Conservation (phyloP, 2,329 filamentous ascomycete genomes). For the Teratosphaeria destructans region DNA sequence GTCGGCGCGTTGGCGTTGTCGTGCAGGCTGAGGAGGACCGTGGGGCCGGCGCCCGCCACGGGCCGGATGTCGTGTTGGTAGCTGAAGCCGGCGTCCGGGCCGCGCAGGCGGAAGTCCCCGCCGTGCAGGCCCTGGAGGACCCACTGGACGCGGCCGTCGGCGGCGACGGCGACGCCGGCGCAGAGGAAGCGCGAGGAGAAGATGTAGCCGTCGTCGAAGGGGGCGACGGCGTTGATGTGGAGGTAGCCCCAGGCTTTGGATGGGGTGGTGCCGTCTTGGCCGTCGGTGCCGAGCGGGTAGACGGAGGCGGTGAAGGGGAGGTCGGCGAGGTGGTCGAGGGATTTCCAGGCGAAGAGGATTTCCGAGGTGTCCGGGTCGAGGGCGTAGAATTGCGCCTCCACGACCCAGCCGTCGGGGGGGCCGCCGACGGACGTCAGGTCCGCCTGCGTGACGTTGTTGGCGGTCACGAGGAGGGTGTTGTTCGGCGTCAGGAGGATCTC, state of each 20-base stretch:
- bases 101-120: constrained; percentile 11
- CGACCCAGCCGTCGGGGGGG: constrained; percentile 24
- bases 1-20: constrained; percentile 12
- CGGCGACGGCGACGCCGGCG: constrained; percentile 13
- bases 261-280: constrained; percentile 4
- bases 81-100: constrained; percentile 3
- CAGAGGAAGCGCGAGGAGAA: constrained; percentile 16
- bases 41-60: constrained; percentile 1
- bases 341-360: constrained; percentile 33
- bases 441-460: constrained; percentile 18
- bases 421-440: constrained; percentile 27
- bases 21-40: constrained; percentile 11
- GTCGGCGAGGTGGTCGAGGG: constrained; percentile 23
- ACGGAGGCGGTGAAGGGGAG: constrained; percentile 9
- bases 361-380: constrained; percentile 32
- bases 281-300: constrained; percentile 4
- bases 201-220: constrained; percentile 15
- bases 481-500: constrained; percentile 23
- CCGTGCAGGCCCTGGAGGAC: constrained; percentile 12
- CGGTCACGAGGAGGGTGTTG: constrained; percentile 17
- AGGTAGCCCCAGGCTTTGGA: constrained; percentile 15
- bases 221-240: constrained; percentile 19
- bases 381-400: constrained; percentile 32
- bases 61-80: constrained; percentile 18
- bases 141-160: constrained; percentile 15